phyloP scores from a whole-genome alignment of 345 rosid species.

The Citrus reticulata region DNA sequence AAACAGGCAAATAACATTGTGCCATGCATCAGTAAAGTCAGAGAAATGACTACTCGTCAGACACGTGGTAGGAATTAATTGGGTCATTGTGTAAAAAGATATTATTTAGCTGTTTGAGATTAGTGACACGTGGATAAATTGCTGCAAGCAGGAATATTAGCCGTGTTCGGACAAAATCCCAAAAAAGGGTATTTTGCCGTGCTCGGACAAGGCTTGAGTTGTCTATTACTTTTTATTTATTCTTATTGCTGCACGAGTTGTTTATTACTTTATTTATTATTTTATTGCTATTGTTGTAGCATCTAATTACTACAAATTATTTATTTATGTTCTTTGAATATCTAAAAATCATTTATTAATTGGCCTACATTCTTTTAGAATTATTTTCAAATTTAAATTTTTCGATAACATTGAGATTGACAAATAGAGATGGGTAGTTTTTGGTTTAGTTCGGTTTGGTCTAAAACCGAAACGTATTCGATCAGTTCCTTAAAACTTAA shows the following conservation, averaged over 20 bases:
- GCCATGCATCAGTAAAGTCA: background rate
- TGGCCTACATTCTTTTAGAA: too few species aligned
- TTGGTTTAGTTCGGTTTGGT: too few species aligned
- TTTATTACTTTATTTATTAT: too few species aligned
- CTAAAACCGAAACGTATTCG: accelerated
- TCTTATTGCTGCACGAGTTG: background rate
- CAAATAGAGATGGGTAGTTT: too few species aligned
- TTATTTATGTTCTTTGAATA: too few species aligned
- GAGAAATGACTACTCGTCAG: accelerated
- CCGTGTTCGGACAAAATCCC: background rate
- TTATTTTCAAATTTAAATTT: too few species aligned
- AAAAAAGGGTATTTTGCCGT: background rate
- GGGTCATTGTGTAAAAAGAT: background rate
- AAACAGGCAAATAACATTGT: background rate
- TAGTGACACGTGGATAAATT: background rate
- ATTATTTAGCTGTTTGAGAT: background rate
- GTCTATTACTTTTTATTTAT: too few species aligned
- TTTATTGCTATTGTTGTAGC: too few species aligned
- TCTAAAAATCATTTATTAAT: too few species aligned
- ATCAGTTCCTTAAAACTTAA: accelerated
- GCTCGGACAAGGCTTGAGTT: background rate
- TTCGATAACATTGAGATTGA: too few species aligned
- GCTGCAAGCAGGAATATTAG: background rate
- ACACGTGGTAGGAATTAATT: background rate
- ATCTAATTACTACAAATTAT: too few species aligned